phyloP scores from a whole-genome alignment of 75 land plant genomes.

The Sequoia sempervirens region DNA sequence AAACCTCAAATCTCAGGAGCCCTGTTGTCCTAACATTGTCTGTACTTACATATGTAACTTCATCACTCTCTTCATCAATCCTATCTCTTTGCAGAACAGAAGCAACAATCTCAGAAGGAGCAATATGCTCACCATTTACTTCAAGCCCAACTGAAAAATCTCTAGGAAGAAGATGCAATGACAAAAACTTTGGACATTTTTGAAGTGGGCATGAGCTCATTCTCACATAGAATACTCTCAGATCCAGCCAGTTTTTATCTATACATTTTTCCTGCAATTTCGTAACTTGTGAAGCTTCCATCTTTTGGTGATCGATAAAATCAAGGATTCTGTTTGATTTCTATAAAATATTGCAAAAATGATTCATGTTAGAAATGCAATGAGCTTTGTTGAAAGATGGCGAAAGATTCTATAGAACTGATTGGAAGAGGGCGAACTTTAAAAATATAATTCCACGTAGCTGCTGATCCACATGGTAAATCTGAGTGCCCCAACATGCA shows the following conservation, averaged over 20 bases:
- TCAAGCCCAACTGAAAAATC: conserved; percentile 60
- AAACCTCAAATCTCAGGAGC: conserved; percentile 61
- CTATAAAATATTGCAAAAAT: neutral
- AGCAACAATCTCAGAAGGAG: conserved; percentile 48
- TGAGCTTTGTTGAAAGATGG: neutral
- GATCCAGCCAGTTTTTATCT: conserved; percentile 22
- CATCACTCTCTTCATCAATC: conserved; percentile 68
- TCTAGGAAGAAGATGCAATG: conserved; percentile 55
- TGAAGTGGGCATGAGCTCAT: conserved; percentile 25
- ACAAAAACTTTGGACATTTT: conserved; percentile 57
- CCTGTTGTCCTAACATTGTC: conserved; percentile 66
- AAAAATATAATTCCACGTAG: neutral
- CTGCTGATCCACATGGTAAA: neutral
- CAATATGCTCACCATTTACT: conserved; percentile 57
- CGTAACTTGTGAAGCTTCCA: neutral
- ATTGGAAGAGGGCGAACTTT: neutral
- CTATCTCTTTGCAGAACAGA: conserved; percentile 66
- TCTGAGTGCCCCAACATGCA: neutral
- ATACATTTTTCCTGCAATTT: neutral
- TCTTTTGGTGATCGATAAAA: neutral
- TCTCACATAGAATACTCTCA: conserved; percentile 31
- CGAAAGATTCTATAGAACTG: neutral
- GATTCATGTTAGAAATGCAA: neutral
- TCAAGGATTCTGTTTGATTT: neutral
- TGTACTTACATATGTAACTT: conserved; percentile 83